A percentile compares a stretch with the other conserved stretches of the same genome.
phyloP scores from a whole-genome alignment of 257 asterid species.

The Plantago ovata region DNA sequence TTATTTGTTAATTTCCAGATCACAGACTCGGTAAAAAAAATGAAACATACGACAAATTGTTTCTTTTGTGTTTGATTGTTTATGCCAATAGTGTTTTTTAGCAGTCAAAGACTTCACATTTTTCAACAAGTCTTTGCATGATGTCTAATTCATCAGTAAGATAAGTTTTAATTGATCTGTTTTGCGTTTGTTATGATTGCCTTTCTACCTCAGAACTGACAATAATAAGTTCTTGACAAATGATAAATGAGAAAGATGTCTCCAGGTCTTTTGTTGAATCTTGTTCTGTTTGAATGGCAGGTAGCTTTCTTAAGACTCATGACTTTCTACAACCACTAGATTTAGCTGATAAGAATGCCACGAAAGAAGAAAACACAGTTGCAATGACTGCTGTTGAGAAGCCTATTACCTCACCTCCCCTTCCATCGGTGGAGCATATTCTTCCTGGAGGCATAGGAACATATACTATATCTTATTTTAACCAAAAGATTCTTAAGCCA shows the following conservation, averaged over 20 bases:
- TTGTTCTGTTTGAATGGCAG: slow-evolving; percentile 31
- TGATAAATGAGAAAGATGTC: neutral
- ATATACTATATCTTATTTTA: slow-evolving; percentile 66
- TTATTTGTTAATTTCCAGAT: too few relatives aligned
- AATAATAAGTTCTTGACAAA: too few relatives aligned
- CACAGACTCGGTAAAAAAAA: too few relatives aligned
- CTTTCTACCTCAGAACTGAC: too few relatives aligned
- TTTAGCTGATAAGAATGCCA: slow-evolving; percentile 43
- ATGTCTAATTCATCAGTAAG: too few relatives aligned
- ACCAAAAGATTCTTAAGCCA: slow-evolving; percentile 50
- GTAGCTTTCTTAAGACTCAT: slow-evolving; percentile 69
- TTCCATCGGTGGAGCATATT: slow-evolving; percentile 47
- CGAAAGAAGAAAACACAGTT: slow-evolving; percentile 43
- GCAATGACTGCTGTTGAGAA: slow-evolving; percentile 42
- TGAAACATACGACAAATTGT: too few relatives aligned
- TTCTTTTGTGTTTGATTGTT: too few relatives aligned
- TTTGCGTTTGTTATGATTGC: too few relatives aligned
- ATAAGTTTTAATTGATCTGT: too few relatives aligned
- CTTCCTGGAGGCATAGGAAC: slow-evolving; percentile 90
- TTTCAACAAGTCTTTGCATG: too few relatives aligned
- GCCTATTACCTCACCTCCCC: slow-evolving; percentile 38
- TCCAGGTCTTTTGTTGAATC: neutral
- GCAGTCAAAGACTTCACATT: too few relatives aligned
- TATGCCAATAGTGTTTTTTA: too few relatives aligned
- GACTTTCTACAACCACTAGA: slow-evolving; percentile 93